Base-by-base conservation (phyloP, 2,329 filamentous ascomycete genomes). In the Bipolaris zeicola region DNA sequence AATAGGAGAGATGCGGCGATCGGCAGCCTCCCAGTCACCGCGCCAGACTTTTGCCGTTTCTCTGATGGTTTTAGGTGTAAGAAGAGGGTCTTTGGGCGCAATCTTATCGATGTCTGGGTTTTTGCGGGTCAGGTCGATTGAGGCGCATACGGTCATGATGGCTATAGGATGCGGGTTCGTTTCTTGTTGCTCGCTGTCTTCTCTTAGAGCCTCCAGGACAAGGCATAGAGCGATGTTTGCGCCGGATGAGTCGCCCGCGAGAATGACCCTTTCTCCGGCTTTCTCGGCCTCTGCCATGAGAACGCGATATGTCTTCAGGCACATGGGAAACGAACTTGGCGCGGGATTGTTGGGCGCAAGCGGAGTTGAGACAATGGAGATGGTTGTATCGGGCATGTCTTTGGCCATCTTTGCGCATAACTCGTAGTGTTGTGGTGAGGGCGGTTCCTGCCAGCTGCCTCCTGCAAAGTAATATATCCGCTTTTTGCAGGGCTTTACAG, bases 181-280 rank as follows among this genome's bases (percentile, higher is more conserved):
- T 6, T 44, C 53, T 26, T 43, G 24, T 6, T 50, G 46, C 14
- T 62, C 64, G 2, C 50, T 56, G 33, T 73, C 72, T 41, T 78
- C 70, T 8, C 62, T 52, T 20, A 82, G 59, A 3, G 76, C 74
- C 38, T 75, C 71, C 16, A 82, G 55, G 0, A 75, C 65, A 36
- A 83, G 69, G 0, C 68, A 68, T 0, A 85, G 70, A 0, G 79
- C 76, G 3, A 86, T 74, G 56, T 86, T 87, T 0, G 79, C 84
- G 0, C 85, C 84, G 0, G 83, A 81, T 0, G 81, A 84, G 52
- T 87, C 85, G 1, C 85, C 85, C 0, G 78, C 80, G 1, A 86
- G 73, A 1, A 81, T 77, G 0, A 85, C 74, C 1, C 67, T 74
- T 51, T 85, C 79, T 2, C 70, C 71, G 0, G 69, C 71, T 0